Base-by-base conservation (phyloP, 768 basidiomycete genomes). In the Rhodocollybia butyracea region DNA sequence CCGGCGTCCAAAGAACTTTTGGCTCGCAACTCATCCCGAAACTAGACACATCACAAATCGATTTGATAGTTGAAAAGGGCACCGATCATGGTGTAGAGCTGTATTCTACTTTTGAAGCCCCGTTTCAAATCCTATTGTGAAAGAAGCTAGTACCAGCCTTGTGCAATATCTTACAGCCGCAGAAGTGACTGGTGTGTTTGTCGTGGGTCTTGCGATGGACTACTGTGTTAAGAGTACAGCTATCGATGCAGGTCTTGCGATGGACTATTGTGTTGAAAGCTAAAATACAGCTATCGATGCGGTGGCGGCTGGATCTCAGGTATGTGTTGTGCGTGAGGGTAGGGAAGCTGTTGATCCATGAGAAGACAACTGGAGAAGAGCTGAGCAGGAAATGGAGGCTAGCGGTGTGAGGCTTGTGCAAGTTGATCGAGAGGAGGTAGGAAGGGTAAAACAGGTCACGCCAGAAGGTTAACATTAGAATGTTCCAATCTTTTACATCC, bases 131-230 rank as follows among this genome's bases (percentile, higher is more conserved):
- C 63, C 63, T 2, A 29, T 47, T 3, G 57, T 67, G 38, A 55
- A 60, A 17, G 47, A 57, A 51, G 41, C 53, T 17, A 45, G 42
- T 43, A 65, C 59, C 51, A 61, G 54, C 32, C 58, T 62, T 3
- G 42, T 41, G 3, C 55, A 46, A n/a, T 46, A 51, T 31, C 58
- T 81, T 42, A 61, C 59, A 54, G 63, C 64, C 19, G 65, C 70
- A 45, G 67, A 61, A 0, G 73, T 85, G 2, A 71, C 70, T 7
- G 74, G 76, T 34, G 70, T 87, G 7, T 80, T 81, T 48, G 66
- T 89, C 19, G 76, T 78, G 8, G 81, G 81, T 0, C 68, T 89
- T 39, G 88, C 88, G 29, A 78, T 83, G 24, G 88, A 89, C 62
- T 87, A 81, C 60, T 89, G 87, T 57, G 85, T 87, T 48, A 69